Percentiles rank a stretch among this genome's conserved stretches.
Conservation (phyloP, 192 early-diverging fungal genomes). For the Mortierella claussenii region DNA sequence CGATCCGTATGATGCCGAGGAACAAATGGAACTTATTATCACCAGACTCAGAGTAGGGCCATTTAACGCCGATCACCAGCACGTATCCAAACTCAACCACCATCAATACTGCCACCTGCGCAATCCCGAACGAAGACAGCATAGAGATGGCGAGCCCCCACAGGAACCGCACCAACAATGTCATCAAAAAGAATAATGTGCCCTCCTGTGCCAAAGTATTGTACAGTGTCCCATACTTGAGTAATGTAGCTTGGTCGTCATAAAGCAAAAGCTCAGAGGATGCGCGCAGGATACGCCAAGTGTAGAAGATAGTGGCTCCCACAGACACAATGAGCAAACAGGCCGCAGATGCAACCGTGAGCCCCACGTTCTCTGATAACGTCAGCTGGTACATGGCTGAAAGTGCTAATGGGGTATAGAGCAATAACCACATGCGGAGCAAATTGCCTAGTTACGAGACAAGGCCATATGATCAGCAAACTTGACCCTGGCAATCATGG, state of each 20-base stretch:
- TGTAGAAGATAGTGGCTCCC: conserved; percentile 46
- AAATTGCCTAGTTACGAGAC: conserved; percentile 48
- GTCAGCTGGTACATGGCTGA: conserved; percentile 61
- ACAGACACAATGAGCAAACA: conserved; percentile 51
- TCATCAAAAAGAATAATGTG: conserved; percentile 49
- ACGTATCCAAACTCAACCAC: conserved; percentile 53
- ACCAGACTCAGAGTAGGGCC: conserved; percentile 48
- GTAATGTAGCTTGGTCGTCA: conserved; percentile 51
- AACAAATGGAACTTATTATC: conserved; percentile 55
- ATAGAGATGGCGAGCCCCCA: conserved; percentile 52
- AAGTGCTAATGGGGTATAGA: conserved; percentile 56
- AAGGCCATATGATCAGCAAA: neutral
- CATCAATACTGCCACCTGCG: conserved; percentile 55
- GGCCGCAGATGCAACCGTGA: conserved; percentile 37
- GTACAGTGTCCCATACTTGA: conserved; percentile 61
- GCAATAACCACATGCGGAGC: conserved; percentile 46
- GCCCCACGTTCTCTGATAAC: conserved; percentile 29
- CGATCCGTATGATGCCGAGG: conserved; percentile 47
- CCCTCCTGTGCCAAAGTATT: conserved; percentile 57
- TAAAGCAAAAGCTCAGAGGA: conserved; percentile 52
- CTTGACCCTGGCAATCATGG: too few relatives aligned
- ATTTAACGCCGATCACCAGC: conserved; percentile 47
- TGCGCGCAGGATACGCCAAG: conserved; percentile 51
- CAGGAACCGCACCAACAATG: conserved; percentile 50
- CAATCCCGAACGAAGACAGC: conserved; percentile 55